A percentile compares a stretch with the other conserved stretches of the same genome.
phyloP scores from a whole-genome alignment of 1,139 yeast species.

The Kodamaea alishanica region DNA sequence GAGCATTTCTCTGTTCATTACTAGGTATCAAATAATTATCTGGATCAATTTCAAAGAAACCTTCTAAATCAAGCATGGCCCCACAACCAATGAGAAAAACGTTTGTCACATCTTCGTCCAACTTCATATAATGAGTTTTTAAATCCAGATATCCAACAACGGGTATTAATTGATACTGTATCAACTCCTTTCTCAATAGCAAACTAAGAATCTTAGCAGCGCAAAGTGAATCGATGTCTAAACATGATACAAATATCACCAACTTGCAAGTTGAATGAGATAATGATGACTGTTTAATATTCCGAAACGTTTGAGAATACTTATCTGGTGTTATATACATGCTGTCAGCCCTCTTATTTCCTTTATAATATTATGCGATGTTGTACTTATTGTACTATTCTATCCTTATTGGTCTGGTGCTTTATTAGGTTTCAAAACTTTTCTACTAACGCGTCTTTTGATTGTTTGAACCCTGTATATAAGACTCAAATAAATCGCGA shows the following conservation, averaged over 20 bases:
- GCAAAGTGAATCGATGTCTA: conserved; percentile 89
- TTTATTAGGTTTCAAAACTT: no score
- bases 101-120: conserved; percentile 76
- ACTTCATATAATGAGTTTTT: conserved; percentile 52
- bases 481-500: no score
- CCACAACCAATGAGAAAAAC: conserved; percentile 90
- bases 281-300: conserved; percentile 57
- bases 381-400: no score
- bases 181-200: conserved; percentile 72
- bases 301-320: conserved; percentile 56
- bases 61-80: conserved; percentile 84
- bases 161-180: conserved; percentile 86
- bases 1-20: conserved; percentile 5
- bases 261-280: conserved; percentile 89
- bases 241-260: conserved; percentile 84
- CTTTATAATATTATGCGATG: not conserved
- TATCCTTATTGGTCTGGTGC: no score
- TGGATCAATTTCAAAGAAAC: conserved; percentile 65
- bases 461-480: no score
- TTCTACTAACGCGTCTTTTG: no score
- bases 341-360: not conserved
- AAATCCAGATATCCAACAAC: conserved; percentile 91
- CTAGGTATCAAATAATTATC: conserved; percentile 30
- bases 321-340: conserved; percentile 68
- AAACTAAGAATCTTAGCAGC: conserved; percentile 74